A percentile compares a stretch with the other conserved stretches of the same genome.
These are phyloP conservation scores for Pseudoperonospora humuli DNA, from an alignment of 352 stramenopile genomes.

Conservation along the genomic window DNA sequence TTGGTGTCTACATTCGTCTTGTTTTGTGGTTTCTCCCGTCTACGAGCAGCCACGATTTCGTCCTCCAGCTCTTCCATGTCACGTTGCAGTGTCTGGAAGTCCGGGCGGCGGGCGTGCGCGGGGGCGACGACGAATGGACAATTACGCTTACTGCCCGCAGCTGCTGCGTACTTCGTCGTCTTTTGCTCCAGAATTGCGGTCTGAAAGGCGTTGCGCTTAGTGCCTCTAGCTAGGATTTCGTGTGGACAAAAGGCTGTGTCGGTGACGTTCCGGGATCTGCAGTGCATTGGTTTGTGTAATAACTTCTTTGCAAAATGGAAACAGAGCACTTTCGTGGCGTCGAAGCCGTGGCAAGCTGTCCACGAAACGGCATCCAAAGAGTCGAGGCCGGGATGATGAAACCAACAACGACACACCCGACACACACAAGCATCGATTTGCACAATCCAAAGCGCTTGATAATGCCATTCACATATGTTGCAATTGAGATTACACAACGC, in stretches of 20 bases:
- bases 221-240: constrained; percentile 4
- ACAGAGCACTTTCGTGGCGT: too few species aligned
- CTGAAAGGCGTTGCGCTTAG: constrained; percentile 12
- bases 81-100: constrained; percentile 14
- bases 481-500: too few species aligned
- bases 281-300: too few species aligned
- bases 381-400: too few species aligned
- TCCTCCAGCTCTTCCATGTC: constrained; percentile 24
- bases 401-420: too few species aligned
- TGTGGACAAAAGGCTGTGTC: constrained; percentile 6
- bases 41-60: constrained; percentile 6
- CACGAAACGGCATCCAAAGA: too few species aligned
- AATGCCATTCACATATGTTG: too few species aligned
- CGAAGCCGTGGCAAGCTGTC: too few species aligned
- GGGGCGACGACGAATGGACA: constrained; percentile 11
- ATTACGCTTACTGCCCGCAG: constrained; percentile 8
- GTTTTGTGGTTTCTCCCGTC: background rate
- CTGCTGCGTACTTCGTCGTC: constrained; percentile 10
- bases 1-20: constrained; percentile 7
- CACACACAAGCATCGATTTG: too few species aligned
- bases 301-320: too few species aligned
- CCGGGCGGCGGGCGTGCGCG: background rate
- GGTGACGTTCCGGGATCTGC: too few species aligned
- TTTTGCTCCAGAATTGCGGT: constrained; percentile 17
- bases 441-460: too few species aligned